Conservation (phyloP, 495 filamentous ascomycete genomes). For the Neurospora africana region DNA sequence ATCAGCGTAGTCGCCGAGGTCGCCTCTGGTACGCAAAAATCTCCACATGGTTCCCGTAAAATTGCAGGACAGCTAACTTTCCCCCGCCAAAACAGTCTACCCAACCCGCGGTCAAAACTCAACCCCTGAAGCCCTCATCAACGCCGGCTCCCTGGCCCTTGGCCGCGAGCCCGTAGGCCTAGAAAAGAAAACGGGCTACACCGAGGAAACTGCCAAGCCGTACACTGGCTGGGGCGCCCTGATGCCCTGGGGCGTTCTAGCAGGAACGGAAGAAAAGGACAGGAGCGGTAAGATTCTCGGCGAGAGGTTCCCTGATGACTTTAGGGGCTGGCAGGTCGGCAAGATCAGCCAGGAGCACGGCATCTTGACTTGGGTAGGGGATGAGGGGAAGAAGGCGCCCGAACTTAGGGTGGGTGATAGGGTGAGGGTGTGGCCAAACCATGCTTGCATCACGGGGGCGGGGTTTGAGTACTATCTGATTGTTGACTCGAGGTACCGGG, state of each 20-base stretch:
- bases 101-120: constrained; percentile 38
- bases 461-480: constrained; percentile 67
- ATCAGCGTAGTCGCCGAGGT: constrained; percentile 65
- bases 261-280: constrained; percentile 11
- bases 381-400: constrained; percentile 25
- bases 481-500: constrained; percentile 51
- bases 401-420: constrained; percentile 49
- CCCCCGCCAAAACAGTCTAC: constrained; percentile 44
- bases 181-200: constrained; percentile 39
- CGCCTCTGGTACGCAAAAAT: constrained; percentile 11
- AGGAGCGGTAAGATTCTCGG: background rate
- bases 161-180: constrained; percentile 48
- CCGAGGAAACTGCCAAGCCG: constrained; percentile 22
- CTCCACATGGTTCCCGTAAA: background rate
- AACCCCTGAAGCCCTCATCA: constrained; percentile 57
- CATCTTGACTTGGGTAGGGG: constrained; percentile 40
- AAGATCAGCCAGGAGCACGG: constrained; percentile 59
- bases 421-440: constrained; percentile 72
- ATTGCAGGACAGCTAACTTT: background rate
- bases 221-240: constrained; percentile 70
- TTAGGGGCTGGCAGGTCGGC: constrained; percentile 50
- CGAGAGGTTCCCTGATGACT: constrained; percentile 25
- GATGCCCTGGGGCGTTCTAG: constrained; percentile 41
- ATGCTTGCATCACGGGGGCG: constrained; percentile 70
- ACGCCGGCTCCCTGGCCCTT: constrained; percentile 59